phyloP scores from a whole-genome alignment of 495 filamentous ascomycete genomes.

The Elasticomyces elasticus region DNA sequence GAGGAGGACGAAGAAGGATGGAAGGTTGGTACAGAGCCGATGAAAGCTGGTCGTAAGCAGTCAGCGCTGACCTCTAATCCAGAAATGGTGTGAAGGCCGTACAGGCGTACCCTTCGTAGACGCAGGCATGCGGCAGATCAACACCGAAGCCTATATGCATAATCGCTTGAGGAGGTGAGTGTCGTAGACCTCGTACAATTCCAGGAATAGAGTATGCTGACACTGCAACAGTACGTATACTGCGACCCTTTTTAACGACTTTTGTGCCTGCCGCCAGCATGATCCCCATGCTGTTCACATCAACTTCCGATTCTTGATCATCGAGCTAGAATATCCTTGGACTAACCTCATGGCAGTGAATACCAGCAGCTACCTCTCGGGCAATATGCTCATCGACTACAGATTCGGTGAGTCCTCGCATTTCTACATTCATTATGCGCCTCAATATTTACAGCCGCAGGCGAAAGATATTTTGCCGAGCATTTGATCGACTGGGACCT shows the following conservation, averaged over 20 bases:
- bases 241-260: no score
- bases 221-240: no score
- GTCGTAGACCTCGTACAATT: no score
- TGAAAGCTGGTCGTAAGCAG: neutral
- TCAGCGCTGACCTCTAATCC: neutral
- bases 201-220: no score
- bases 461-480: constrained; percentile 40
- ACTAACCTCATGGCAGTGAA: no score
- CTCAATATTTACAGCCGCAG: no score
- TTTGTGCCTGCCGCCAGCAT: no score
- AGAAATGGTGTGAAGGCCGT: constrained; percentile 35
- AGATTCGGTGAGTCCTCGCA: constrained; percentile 34
- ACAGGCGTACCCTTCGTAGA: constrained; percentile 39
- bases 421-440: no score
- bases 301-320: no score
- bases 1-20: constrained; percentile 39
- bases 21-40: constrained; percentile 8
- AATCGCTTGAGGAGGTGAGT: constrained; percentile 39
- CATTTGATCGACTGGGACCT: constrained; percentile 40
- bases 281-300: no score
- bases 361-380: constrained; percentile 31
- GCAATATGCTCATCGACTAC: constrained; percentile 38
- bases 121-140: constrained; percentile 39
- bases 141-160: constrained; percentile 39
- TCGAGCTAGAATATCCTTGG: no score